These are phyloP conservation scores for Eutypella sp. DNA, from an alignment of 2,329 filamentous ascomycete species.

Conservation along the genomic window DNA sequence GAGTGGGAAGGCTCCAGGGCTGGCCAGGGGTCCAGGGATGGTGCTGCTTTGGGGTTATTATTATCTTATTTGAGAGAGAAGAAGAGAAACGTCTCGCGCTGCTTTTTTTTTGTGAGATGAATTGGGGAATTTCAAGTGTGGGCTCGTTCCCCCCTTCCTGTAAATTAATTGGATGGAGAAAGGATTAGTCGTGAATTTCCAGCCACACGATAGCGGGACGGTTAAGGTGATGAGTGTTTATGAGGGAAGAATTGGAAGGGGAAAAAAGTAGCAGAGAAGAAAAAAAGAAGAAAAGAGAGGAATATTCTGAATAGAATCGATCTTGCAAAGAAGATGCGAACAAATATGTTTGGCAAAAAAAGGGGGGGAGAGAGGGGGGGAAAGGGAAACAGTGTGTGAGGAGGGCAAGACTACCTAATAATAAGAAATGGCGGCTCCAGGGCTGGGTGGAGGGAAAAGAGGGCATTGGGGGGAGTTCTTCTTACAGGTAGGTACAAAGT, in stretches of 20 bases:
- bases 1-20: no score
- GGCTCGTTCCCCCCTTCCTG: slow-evolving; percentile 11
- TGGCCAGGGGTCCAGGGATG: no score
- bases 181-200: neutral
- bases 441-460: slow-evolving; percentile 6
- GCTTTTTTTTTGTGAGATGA: slow-evolving; percentile 5
- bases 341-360: slow-evolving; percentile 28
- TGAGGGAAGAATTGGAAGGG: no score
- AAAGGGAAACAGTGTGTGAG: no score
- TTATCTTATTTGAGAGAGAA: slow-evolving; percentile 1
- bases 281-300: slow-evolving; percentile 34
- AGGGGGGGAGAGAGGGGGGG: slow-evolving; percentile 13
- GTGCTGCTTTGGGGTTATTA: slow-evolving; percentile 2
- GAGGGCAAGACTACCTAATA: slow-evolving; percentile 21
- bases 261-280: slow-evolving; percentile 24
- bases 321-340: slow-evolving; percentile 30
- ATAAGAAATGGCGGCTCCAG: no score
- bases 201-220: slow-evolving; percentile 21
- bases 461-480: slow-evolving; percentile 26
- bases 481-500: slow-evolving; percentile 3
- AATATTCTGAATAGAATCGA: slow-evolving; percentile 34
- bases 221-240: no score
- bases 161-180: neutral
- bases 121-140: slow-evolving; percentile 30
- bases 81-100: slow-evolving; percentile 8